A percentile compares a stretch with the other conserved stretches of the same genome.
Evolutionary conservation across 768 basidiomycete genomes (phyloP).

Genomic region (Gymnopilus dilepis): DNA sequence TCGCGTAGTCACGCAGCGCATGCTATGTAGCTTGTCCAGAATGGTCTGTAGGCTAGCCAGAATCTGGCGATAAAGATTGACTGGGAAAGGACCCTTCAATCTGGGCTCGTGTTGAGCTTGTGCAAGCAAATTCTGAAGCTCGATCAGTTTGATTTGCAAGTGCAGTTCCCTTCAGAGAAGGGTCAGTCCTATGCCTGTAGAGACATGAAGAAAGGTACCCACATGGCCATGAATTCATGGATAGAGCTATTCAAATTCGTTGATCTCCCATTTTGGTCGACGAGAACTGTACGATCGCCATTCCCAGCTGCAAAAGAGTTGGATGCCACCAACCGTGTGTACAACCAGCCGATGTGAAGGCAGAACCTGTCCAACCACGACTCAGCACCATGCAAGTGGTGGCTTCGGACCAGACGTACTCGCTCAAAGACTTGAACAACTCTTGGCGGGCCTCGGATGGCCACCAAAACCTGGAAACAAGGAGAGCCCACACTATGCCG

Average conservation of each 20-base stretch:
- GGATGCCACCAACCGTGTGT: slow-evolving; percentile 87
- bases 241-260: slow-evolving; percentile 66
- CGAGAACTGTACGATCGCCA: slow-evolving; percentile 22
- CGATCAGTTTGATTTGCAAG: slow-evolving; percentile 88
- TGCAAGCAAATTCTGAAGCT: slow-evolving; percentile 81
- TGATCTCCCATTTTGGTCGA: slow-evolving; percentile 32
- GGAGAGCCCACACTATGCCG: slow-evolving; percentile 88
- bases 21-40: slow-evolving; percentile 88
- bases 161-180: slow-evolving; percentile 81
- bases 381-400: neutral
- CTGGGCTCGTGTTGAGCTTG: slow-evolving; percentile 95
- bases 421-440: slow-evolving; percentile 82
- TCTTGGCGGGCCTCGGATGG: slow-evolving; percentile 92
- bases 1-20: slow-evolving; percentile 95
- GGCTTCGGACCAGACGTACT: slow-evolving; percentile 43
- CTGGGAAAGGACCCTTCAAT: slow-evolving; percentile 94
- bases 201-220: slow-evolving; percentile 26
- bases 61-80: slow-evolving; percentile 81
- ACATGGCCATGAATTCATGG: slow-evolving; percentile 94
- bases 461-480: slow-evolving; percentile 95
- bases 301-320: slow-evolving; percentile 75
- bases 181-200: neutral
- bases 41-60: slow-evolving; percentile 85
- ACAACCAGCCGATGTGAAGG: slow-evolving; percentile 92
- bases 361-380: slow-evolving; percentile 68